Evolutionary conservation across 2,329 filamentous ascomycete species (phyloP).

Genomic region (Diaporthe helianthi): DNA sequence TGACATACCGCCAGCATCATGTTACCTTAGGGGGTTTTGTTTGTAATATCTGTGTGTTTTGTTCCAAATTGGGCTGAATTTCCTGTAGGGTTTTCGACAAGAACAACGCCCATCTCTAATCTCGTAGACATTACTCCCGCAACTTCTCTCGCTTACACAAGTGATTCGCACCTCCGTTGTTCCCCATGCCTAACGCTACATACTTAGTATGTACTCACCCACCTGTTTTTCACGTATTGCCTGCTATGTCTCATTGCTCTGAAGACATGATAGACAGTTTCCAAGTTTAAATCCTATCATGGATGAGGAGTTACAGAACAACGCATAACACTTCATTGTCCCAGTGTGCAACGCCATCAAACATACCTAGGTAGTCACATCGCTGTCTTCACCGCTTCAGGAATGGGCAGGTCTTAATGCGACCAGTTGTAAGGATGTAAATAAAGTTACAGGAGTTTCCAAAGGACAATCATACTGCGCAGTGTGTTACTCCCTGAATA

Average conservation of each 20-base stretch:
- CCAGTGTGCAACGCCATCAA: too few relatives aligned
- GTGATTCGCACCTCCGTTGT: not conserved
- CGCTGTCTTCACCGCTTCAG: too few relatives aligned
- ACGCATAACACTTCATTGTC: too few relatives aligned
- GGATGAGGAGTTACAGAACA: too few relatives aligned
- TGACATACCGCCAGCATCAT: not conserved
- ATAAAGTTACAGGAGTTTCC: not conserved
- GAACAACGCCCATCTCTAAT: not conserved
- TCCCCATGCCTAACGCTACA: not conserved
- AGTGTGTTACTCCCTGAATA: not conserved
- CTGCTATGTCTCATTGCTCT: too few relatives aligned
- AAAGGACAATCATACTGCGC: not conserved
- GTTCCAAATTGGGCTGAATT: not conserved
- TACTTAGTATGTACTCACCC: too few relatives aligned
- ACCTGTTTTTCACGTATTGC: too few relatives aligned
- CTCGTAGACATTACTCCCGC: not conserved
- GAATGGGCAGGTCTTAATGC: not conserved
- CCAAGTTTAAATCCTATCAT: too few relatives aligned
- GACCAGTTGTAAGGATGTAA: too few relatives aligned
- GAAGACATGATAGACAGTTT: too few relatives aligned
- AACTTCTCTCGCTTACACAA: not conserved
- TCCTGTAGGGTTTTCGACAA: rapidly evolving
- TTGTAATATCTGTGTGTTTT: not conserved
- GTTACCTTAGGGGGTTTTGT: not conserved
- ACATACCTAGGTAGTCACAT: not conserved